These are phyloP conservation scores for Abortiporus biennis DNA, from an alignment of 1,284 basidiomycete genomes.

Conservation along the genomic window DNA sequence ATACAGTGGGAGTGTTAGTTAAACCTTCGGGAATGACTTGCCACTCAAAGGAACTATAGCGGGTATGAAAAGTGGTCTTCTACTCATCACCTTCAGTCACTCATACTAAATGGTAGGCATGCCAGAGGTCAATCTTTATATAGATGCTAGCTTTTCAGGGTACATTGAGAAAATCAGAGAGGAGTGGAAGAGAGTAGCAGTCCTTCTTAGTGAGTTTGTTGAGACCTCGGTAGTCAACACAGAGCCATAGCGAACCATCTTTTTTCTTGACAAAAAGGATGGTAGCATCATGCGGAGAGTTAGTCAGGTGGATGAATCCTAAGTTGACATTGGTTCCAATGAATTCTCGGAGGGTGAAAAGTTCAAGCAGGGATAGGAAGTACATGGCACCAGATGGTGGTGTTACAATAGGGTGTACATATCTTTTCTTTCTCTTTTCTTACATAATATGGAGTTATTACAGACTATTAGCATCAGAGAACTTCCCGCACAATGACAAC, in stretches of 20 bases:
- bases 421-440: too few relatives aligned
- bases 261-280: constrained; percentile 37
- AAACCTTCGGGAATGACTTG: constrained; percentile 28
- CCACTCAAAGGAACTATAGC: constrained; percentile 20
- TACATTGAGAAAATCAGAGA: constrained; percentile 24
- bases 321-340: constrained; percentile 23
- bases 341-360: constrained; percentile 18
- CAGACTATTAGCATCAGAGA: too few relatives aligned
- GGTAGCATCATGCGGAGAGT: constrained; percentile 22
- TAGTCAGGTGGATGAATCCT: constrained; percentile 19
- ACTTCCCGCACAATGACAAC: too few relatives aligned
- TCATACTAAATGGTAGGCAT: constrained; percentile 17
- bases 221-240: constrained; percentile 23
- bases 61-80: constrained; percentile 15
- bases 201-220: constrained; percentile 28
- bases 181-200: constrained; percentile 27
- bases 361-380: constrained; percentile 18
- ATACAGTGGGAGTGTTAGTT: constrained; percentile 24
- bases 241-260: constrained; percentile 25
- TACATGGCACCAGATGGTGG: constrained; percentile 19
- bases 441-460: too few relatives aligned
- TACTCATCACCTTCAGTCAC: constrained; percentile 15
- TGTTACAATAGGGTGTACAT: too few relatives aligned
- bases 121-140: constrained; percentile 27
- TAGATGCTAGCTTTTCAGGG: constrained; percentile 22